Evolutionary conservation across 805 yeast genomes (phyloP).

Genomic region (Candida sanyiensis): DNA sequence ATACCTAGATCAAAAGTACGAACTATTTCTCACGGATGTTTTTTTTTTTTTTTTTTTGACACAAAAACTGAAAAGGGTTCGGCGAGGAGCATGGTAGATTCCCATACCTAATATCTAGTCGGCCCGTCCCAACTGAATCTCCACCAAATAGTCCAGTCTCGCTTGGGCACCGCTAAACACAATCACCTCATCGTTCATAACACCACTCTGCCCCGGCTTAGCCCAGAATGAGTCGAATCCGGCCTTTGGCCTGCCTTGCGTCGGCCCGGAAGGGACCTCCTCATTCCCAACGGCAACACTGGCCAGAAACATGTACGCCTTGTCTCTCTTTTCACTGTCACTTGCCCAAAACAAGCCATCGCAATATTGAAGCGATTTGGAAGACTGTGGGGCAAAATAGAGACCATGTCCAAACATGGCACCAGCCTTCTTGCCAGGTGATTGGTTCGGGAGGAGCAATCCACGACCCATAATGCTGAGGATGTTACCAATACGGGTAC

Average conservation of each 20-base stretch:
- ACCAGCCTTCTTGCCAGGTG: slow-evolving; percentile 6
- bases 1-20: too few relatives aligned
- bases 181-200: slow-evolving; percentile 6
- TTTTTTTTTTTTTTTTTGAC: too few relatives aligned
- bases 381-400: slow-evolving; percentile 8
- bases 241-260: neutral
- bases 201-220: slow-evolving; percentile 4
- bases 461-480: slow-evolving; percentile 6
- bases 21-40: too few relatives aligned
- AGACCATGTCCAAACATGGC: slow-evolving; percentile 9
- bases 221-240: slow-evolving; percentile 8
- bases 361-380: slow-evolving; percentile 6
- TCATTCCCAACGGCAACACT: slow-evolving; percentile 7
- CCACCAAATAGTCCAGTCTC: slow-evolving; percentile 6
- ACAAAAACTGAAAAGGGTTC: too few relatives aligned
- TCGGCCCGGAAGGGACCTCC: slow-evolving; percentile 4
- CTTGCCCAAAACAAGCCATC: slow-evolving; percentile 8
- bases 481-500: slow-evolving; percentile 8
- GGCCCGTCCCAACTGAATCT: slow-evolving; percentile 1
- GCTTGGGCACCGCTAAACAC: slow-evolving; percentile 7
- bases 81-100: too few relatives aligned
- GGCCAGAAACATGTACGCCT: slow-evolving; percentile 6
- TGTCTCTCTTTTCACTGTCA: slow-evolving; percentile 1
- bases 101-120: too few relatives aligned
- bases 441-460: slow-evolving; percentile 2